Evolutionary conservation across 2,329 filamentous ascomycete species (phyloP), one percentile per base, ranked within the genome.

Genomic region (Aspergillus luchuensis): DNA sequence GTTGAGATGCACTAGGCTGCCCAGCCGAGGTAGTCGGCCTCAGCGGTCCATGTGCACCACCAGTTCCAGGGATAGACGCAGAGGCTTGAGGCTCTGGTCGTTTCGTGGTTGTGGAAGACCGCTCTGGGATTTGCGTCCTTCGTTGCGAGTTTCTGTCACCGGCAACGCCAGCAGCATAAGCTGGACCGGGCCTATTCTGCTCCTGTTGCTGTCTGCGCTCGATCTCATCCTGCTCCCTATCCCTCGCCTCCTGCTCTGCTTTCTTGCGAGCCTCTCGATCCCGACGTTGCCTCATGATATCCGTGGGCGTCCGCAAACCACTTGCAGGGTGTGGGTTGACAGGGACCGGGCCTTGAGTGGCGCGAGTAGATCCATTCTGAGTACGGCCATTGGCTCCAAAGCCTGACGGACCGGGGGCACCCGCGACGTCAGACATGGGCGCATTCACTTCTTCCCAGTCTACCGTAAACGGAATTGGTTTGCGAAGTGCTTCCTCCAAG

Each of bases 381-480:
- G 80, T 77, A 68, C 84, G 82, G 62, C 80, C 83, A 73, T 85
- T 84, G 67, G 85, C 85, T 72, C 68, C 69, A 57, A 74, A 66
- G 58, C 71, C 72, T 61, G 72, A 60, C 54, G 75, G 78, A 69
- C 83, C 81, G 65, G 82, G 80, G 70, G 82, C 81, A 72, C 87
- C 85, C 72, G 86, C 83, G 69, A 97, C 83, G 76, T 97, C 93
- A 69, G 93, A 90, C 93, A 99, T 98, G 71, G 87, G 86, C 68
- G 93, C 91, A 84, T 91, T 90, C 81, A 96, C 91, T 82, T 99
- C 95, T 63, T 89, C 84, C 68, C 89, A 80, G 77, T 97, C 92
- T 23, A 90, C 85, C 8, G 92, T 96, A 78, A 98, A 96, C 52
- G 87, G 82, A 67, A 92, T 85, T 2, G 94, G 92, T 50, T 89